Base-by-base conservation (phyloP, 495 filamentous ascomycete species). In the Daldinia childiae region DNA sequence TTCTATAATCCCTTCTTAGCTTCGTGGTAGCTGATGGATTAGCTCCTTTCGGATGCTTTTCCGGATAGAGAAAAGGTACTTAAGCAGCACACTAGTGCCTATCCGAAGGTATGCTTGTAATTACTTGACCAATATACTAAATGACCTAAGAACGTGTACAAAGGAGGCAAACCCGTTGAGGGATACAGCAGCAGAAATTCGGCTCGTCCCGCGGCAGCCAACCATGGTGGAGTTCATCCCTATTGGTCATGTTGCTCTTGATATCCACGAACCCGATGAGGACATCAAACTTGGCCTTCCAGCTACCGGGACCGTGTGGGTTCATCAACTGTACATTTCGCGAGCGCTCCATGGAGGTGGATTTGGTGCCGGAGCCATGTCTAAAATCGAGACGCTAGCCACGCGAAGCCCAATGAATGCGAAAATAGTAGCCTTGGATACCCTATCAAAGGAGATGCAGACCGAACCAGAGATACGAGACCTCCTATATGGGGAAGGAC, bases 181-280 rank as follows among this genome's bases (percentile, higher is more conserved):
- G 30, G 79, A 82, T 50, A 76, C 78, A 9, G 76, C 80, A 59
- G 58, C 51, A 29, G 58, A 76, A 12, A 29, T 81, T 21, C 73
- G 72, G 51, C 74, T 74, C 26, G 73, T 74, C 34, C 63, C 68
- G 48, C 66, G 79, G 30, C 62, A 74, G 38, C 74, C 79, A 48
- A 70, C 74, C 6, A 41, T 54, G 21, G 64, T 55, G 48, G 38
- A 64, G 26, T 82, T 82, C 73, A 66, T 75, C 14, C 80, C 81
- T n/a, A 69, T 82, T 56, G 80, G 81, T n/a, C 80, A 82, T 62
- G 78, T 82, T 17, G 80, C 78, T 6, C 58, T 83, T 4, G 75
- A 79, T 14, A 60, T 77, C 29, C 75, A 77, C n/a, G 43, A 60
- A 17, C 69, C 74, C 9, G 60, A 76, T n/a, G 70, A 76, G 36